Evolutionary conservation across 164 flowering plant species (phyloP).

Genomic region (Vitis rupestris): DNA sequence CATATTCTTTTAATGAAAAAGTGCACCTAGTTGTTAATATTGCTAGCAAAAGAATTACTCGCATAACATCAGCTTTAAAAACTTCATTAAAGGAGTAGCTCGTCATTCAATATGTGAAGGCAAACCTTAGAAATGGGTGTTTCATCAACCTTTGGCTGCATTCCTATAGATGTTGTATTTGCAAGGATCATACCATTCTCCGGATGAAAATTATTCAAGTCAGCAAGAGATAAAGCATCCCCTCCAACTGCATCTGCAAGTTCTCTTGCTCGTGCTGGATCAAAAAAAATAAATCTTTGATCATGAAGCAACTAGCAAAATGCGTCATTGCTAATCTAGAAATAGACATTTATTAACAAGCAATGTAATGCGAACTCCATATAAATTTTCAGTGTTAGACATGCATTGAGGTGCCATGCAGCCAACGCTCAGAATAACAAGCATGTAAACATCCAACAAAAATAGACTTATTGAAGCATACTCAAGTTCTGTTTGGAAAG

Average conservation of each 20-base stretch:
- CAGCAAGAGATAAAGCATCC: conserved; percentile 68
- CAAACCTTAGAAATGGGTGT: conserved; percentile 91
- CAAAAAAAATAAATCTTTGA: conserved; percentile 1
- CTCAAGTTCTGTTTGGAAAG: too few relatives aligned
- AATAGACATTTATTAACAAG: too few relatives aligned
- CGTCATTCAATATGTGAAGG: conserved; percentile 3
- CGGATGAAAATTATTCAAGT: conserved; percentile 61
- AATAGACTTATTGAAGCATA: too few relatives aligned
- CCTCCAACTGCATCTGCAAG: conserved; percentile 81
- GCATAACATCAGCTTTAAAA: background rate
- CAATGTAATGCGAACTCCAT: too few relatives aligned
- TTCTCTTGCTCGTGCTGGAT: conserved; percentile 73
- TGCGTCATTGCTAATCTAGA: too few relatives aligned
- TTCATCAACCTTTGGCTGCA: conserved; percentile 87
- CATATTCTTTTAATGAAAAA: too few relatives aligned
- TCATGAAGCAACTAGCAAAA: background rate
- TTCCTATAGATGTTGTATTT: conserved; percentile 93
- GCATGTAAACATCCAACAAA: too few relatives aligned
- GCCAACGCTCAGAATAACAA: too few relatives aligned
- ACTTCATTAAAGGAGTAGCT: background rate
- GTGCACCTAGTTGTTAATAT: too few relatives aligned
- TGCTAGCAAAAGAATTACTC: too few relatives aligned
- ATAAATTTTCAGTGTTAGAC: too few relatives aligned
- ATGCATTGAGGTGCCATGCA: too few relatives aligned
- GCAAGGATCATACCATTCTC: conserved; percentile 92